These are phyloP conservation scores for Desmodesmus armatus DNA, from an alignment of 139 green algal species.

Conservation along the genomic window DNA sequence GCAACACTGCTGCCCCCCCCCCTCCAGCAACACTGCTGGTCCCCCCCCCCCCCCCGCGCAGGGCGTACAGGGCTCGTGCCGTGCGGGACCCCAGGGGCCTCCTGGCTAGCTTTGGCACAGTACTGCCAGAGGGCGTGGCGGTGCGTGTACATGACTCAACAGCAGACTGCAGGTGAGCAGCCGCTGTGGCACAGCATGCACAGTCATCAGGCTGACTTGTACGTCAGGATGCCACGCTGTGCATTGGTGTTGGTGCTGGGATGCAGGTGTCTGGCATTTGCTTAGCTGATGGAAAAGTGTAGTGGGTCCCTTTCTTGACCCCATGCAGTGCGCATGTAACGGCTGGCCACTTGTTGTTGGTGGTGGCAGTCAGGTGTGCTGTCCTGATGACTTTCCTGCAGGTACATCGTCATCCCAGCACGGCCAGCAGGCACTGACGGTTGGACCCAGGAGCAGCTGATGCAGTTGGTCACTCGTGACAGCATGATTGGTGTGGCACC, in stretches of 20 bases:
- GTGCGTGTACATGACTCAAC: conserved; percentile 60
- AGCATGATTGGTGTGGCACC: conserved; percentile 61
- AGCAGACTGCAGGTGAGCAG: conserved; percentile 51
- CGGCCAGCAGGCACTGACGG: conserved; percentile 61
- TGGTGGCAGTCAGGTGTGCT: too few species aligned
- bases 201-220: too few species aligned
- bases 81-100: conserved; percentile 53
- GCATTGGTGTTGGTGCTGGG: not conserved
- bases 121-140: conserved; percentile 32
- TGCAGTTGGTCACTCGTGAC: conserved; percentile 58
- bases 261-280: too few species aligned
- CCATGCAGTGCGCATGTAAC: too few species aligned
- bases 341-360: too few species aligned
- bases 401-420: conserved; percentile 64
- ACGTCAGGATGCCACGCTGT: too few species aligned
- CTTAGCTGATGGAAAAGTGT: too few species aligned
- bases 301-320: too few species aligned
- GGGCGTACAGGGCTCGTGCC: conserved; percentile 53
- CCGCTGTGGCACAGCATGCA: too few species aligned
- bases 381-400: conserved; percentile 19
- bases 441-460: conserved; percentile 55
- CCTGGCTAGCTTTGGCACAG: conserved; percentile 64
- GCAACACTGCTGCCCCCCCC: too few species aligned
- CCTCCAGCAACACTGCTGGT: too few species aligned
- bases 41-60: too few species aligned